Base-by-base conservation (phyloP, 768 basidiomycete species). In the Serpula lacrymans region DNA sequence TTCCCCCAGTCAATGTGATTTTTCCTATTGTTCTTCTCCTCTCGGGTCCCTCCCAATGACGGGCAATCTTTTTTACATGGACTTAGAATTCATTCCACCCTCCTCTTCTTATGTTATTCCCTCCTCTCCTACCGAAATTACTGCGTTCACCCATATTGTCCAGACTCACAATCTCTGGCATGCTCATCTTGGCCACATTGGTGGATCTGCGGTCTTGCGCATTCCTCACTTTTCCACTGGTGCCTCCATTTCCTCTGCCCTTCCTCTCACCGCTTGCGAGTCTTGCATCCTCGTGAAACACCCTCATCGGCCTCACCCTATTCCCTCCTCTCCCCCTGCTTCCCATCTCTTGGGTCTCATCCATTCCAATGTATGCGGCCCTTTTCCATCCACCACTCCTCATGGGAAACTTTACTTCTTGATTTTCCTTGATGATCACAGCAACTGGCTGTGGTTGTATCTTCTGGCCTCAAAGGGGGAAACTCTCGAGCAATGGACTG, bases 291-390 rank as follows among this genome's bases (percentile, higher is more conserved):
- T 42, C 1, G 34, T 16, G 8, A 48, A 48, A 12, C 39, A 44
- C 6, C 39, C 37, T 2, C 5, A 16, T 4, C 6, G 26, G 1
- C 35, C 42, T 0, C 24, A 37, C 9, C 31, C 14, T n/a, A n/a
- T n/a, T n/a, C n/a, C n/a, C n/a, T n/a, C n/a, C n/a, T 16, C 18
- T 9, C 10, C 21, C 1, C 24, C 27, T 4, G 52, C 53, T 0
- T 3, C 10, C 0, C 5, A 38, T 0, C 21, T 57, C 10, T 49
- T 57, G 1, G 51, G 60, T 0, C 42, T 60, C 0, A 34, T 62
- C 0, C 62, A 64, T n/a, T 50, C 55, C n/a, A 55, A 61, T 16
- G 37, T 49, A 0, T 59, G 52, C 35, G 59, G 58, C 0, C 60
- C 58, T 0, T 62, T 53, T 13, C 53, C 53, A 0, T 30, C 48